Percentiles rank a stretch among this genome's conserved stretches.
phyloP scores from a whole-genome alignment of 768 basidiomycete species.

The Lactarius hatsudake region DNA sequence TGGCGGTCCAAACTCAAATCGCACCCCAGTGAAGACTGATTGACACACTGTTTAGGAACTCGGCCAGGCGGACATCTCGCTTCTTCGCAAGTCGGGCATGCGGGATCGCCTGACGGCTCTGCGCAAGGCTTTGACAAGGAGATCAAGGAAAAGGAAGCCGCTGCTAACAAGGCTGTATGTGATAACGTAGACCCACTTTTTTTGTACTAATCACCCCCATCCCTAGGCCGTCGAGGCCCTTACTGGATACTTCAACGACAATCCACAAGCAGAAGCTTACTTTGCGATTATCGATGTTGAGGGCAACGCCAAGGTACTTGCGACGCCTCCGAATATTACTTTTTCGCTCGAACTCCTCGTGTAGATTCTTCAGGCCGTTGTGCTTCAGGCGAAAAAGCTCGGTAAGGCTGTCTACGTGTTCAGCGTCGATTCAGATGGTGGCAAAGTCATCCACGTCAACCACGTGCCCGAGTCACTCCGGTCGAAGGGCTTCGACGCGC shows the following conservation, averaged over 20 bases:
- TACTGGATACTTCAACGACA: constrained; percentile 70
- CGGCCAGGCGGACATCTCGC: constrained; percentile 83
- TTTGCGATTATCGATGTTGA: constrained; percentile 71
- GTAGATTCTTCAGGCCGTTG: constrained; percentile 73
- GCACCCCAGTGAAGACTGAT: background rate
- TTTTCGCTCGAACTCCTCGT: constrained; percentile 12
- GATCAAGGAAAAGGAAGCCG: constrained; percentile 75
- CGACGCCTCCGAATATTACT: background rate
- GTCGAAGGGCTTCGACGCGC: constrained; percentile 71
- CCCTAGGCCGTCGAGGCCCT: constrained; percentile 68
- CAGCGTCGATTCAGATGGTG: constrained; percentile 63
- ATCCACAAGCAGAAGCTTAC: constrained; percentile 66
- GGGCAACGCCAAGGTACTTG: constrained; percentile 78
- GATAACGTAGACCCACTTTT: background rate
- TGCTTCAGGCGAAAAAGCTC: constrained; percentile 75
- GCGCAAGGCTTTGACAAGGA: constrained; percentile 86
- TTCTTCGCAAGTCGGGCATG: constrained; percentile 76
- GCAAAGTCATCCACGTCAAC: constrained; percentile 87
- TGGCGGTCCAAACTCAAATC: constrained; percentile 19
- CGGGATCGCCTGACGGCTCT: constrained; percentile 68
- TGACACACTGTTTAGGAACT: constrained; percentile 59
- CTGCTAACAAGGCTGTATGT: constrained; percentile 72
- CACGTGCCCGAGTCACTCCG: constrained; percentile 64
- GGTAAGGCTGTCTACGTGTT: constrained; percentile 87
- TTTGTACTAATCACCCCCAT: background rate